These are phyloP conservation scores for Rhizophagus prolifer DNA, from an alignment of 192 early-diverging fungal species.

Conservation along the genomic window DNA sequence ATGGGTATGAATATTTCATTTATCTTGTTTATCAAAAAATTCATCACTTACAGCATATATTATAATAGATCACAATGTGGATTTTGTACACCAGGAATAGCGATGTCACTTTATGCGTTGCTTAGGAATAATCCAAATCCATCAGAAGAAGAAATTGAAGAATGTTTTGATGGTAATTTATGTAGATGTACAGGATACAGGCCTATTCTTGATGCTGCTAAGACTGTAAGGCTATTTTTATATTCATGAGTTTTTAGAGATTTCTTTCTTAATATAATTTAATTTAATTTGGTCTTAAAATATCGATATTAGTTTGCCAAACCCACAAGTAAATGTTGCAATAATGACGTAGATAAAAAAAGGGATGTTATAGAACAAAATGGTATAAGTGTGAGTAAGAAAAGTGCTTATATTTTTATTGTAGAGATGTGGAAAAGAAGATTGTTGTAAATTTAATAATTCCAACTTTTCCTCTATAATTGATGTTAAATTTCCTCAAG, in stretches of 20 bases:
- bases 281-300: conserved; percentile 1
- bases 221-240: conserved; percentile 46
- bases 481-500: conserved; percentile 22
- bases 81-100: conserved; percentile 90
- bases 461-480: background rate
- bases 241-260: background rate
- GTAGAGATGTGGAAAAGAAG: conserved; percentile 5
- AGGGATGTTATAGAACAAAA: background rate
- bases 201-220: conserved; percentile 83
- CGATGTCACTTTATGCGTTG: conserved; percentile 82
- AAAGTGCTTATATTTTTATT: too few relatives aligned
- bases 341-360: background rate
- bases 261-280: background rate
- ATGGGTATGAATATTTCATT: conserved; percentile 14
- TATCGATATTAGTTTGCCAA: conserved; percentile 36
- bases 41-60: background rate
- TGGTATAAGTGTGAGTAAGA: conserved; percentile 21
- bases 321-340: conserved; percentile 51
- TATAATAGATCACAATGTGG: conserved; percentile 74
- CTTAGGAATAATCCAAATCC: conserved; percentile 70
- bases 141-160: conserved; percentile 73
- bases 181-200: conserved; percentile 92
- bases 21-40: background rate
- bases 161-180: conserved; percentile 80
- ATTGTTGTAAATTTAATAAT: conserved; percentile 26